These are phyloP conservation scores for Sarocladium strictum DNA, from an alignment of 2,329 filamentous ascomycete species.

Conservation along the genomic window DNA sequence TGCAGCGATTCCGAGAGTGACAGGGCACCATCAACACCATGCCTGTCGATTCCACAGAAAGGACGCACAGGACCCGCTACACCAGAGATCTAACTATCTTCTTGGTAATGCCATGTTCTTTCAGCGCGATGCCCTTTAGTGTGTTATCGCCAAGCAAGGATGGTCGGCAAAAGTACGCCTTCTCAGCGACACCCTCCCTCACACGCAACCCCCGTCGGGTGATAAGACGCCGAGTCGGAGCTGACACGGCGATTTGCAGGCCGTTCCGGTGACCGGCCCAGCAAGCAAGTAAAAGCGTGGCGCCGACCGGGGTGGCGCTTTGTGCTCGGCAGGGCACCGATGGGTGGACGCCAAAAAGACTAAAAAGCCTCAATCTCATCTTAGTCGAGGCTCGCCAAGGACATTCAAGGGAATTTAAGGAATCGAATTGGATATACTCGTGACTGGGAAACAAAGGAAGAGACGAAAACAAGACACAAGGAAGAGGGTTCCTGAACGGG, in stretches of 20 bases:
- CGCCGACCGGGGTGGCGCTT: neutral
- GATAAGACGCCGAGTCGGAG: conserved; percentile 1
- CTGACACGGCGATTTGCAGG: neutral
- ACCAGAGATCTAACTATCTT: neutral
- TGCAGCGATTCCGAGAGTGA: neutral
- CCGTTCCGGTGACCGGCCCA: neutral
- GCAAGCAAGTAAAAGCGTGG: neutral
- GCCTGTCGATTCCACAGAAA: neutral
- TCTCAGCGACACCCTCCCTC: neutral
- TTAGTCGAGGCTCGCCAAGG: neutral
- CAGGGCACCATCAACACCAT: neutral
- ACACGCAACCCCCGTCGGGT: neutral
- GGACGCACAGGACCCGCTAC: neutral
- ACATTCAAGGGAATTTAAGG: too few species aligned
- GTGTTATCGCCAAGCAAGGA: neutral
- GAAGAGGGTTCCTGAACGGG: neutral
- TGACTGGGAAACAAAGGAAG: neutral
- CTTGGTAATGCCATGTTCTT: neutral
- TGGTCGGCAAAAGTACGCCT: neutral
- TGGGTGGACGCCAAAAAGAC: neutral
- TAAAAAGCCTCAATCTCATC: neutral
- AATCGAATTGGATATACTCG: too few species aligned
- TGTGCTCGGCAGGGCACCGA: neutral
- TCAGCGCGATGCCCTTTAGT: neutral
- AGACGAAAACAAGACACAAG: neutral